These are phyloP conservation scores for Vaccinium myrtillus DNA, from an alignment of 148 eudicot genomes.

Conservation along the genomic window DNA sequence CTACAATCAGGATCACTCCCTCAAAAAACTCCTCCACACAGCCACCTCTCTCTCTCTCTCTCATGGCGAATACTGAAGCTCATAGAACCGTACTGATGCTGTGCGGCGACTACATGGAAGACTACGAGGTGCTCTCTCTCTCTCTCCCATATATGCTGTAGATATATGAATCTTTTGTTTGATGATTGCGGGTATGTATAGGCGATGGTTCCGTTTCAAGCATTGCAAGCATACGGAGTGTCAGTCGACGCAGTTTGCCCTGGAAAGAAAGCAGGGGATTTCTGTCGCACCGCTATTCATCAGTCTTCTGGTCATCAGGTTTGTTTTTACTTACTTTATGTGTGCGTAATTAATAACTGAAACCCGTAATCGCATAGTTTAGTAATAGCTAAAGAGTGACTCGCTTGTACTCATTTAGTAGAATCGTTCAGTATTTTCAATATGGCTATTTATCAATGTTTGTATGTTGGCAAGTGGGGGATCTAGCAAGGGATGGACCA, in stretches of 20 bases:
- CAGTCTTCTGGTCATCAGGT: conserved; percentile 66
- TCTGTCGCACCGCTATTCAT: conserved; percentile 88
- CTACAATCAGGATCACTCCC: neutral
- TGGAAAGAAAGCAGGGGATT: conserved; percentile 83
- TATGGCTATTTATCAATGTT: neutral
- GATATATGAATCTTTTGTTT: neutral
- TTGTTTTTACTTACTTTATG: neutral
- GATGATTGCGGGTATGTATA: conserved; percentile 14
- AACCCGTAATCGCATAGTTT: neutral
- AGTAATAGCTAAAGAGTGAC: neutral
- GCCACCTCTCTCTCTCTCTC: neutral
- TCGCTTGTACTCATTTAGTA: neutral
- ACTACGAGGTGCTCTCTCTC: conserved; percentile 51
- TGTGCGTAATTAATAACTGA: neutral
- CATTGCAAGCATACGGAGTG: conserved; percentile 77
- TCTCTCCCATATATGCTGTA: neutral
- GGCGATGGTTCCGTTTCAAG: conserved; percentile 99
- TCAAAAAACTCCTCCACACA: conserved; percentile 8
- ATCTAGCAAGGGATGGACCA: neutral
- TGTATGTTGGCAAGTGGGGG: neutral
- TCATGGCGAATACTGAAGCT: conserved; percentile 37
- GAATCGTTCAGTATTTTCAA: neutral
- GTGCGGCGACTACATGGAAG: conserved; percentile 94
- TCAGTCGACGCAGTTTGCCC: conserved; percentile 94
- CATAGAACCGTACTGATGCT: conserved; percentile 59